Evolutionary conservation across 495 filamentous ascomycete genomes (phyloP), one percentile per base, ranked within the genome.

Genomic region (Penicillium fimorum): DNA sequence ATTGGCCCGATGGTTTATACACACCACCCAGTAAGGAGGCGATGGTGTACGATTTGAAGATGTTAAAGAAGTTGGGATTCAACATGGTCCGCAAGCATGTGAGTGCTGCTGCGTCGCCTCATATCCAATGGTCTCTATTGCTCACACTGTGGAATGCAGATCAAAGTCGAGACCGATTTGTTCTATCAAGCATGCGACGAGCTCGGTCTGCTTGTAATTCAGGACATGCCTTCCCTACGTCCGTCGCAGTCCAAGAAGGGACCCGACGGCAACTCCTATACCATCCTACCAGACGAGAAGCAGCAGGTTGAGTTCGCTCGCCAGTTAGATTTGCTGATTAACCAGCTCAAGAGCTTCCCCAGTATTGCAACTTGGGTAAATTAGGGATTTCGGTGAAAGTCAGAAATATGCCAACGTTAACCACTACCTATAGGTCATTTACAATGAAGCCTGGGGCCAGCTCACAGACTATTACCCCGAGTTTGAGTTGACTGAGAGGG

Each of bases 401-500:
- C 38, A 30, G 5, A 20, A 48, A 5, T 37, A 7, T 5, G 5
- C 30, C 5, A 27, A 18, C 15, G 30, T 48, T 58, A 24, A 57
- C 18, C 4, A 18, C 13, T 2, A 20, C 17, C n/a, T 38, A 9
- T 38, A 83, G 80, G 66, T 86, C 37, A 81, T 89, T 58, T 89
- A 89, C 65, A 89, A 89, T 64, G 86, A 89, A 63, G 85, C 84
- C 30, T 89, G 86, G 86, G 85, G 83, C 9, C 86, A 89, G 55
- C 65, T 78, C 22, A 73, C 55, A 1, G 47, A 73, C 4, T 64
- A 64, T 13, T 72, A 79, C 49, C 82, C 84, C 1, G 84, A 87
- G 56, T 79, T 81, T 20, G 69, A 63, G 10, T 63, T 88, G 15
- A 84, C 84, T 0, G 72, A 78, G 2, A 69, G 73, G 0, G 70